Evolutionary conservation across 352 stramenopile species (phyloP).

Genomic region (Phytophthora pini): DNA sequence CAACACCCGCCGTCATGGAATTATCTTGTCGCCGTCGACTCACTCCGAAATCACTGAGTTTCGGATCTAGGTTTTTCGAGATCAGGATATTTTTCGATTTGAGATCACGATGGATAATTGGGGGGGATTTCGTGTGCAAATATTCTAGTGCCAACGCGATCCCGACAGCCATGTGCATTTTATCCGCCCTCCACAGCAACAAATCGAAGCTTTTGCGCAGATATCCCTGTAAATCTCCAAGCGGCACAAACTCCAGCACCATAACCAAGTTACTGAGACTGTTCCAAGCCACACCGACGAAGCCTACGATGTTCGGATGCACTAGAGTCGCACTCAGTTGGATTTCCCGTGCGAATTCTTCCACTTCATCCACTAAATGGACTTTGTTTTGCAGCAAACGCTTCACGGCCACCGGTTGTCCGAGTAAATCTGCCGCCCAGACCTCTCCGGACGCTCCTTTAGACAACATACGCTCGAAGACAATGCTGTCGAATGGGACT

Average conservation of each 20-base stretch:
- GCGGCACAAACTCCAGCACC: constrained; percentile 45
- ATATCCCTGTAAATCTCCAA: constrained; percentile 45
- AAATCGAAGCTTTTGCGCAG: constrained; percentile 18
- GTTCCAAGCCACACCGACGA: constrained; percentile 52
- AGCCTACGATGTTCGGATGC: constrained; percentile 40
- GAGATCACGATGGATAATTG: constrained; percentile 38
- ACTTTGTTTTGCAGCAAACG: constrained; percentile 32
- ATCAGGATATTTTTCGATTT: constrained; percentile 64
- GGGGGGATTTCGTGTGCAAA: constrained; percentile 24
- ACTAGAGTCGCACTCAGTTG: constrained; percentile 33
- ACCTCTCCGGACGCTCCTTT: constrained; percentile 59
- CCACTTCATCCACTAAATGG: constrained; percentile 33
- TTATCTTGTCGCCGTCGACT: constrained; percentile 23
- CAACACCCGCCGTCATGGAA: constrained; percentile 29
- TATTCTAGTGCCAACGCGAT: constrained; percentile 41
- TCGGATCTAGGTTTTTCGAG: constrained; percentile 64
- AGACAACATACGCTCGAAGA: constrained; percentile 33
- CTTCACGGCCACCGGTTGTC: constrained; percentile 46
- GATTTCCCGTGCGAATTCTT: constrained; percentile 42
- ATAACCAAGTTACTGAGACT: constrained; percentile 47
- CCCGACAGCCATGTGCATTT: constrained; percentile 37
- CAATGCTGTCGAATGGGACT: constrained; percentile 27
- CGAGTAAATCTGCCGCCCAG: constrained; percentile 38
- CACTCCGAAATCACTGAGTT: constrained; percentile 53
- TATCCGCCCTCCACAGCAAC: constrained; percentile 34